Percentiles rank a stretch among this genome's conserved stretches.
Evolutionary conservation across 2,329 filamentous ascomycete genomes (phyloP).

Genomic region (Knoxdaviesia capensis): DNA sequence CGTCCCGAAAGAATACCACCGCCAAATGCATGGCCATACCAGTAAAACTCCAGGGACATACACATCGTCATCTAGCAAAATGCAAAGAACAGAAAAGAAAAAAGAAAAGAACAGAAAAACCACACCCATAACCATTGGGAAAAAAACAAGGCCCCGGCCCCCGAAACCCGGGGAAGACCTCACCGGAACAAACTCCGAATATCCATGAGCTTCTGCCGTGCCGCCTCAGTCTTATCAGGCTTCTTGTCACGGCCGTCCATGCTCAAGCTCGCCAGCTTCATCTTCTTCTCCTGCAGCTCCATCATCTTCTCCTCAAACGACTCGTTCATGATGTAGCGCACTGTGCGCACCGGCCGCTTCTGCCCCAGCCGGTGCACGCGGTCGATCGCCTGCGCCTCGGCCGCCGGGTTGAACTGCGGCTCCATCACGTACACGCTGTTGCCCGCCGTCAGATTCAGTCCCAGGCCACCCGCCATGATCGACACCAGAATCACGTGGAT

Average conservation of each 20-base stretch:
- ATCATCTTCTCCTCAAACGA: constrained; percentile 94
- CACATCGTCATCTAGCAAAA: neutral
- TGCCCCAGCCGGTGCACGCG: constrained; percentile 84
- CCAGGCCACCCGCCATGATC: constrained; percentile 78
- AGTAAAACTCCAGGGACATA: no score
- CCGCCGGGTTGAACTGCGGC: constrained; percentile 89
- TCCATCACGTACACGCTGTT: constrained; percentile 94
- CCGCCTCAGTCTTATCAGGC: constrained; percentile 29
- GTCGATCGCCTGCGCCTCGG: constrained; percentile 85
- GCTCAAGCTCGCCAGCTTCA: constrained; percentile 69
- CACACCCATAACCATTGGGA: constrained; percentile 17
- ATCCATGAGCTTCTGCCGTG: constrained; percentile 41
- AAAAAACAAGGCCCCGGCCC: constrained; percentile 7
- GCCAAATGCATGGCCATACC: no score
- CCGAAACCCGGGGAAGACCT: constrained; percentile 7
- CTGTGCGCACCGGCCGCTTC: constrained; percentile 68
- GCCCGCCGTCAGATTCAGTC: constrained; percentile 73
- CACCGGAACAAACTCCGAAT: constrained; percentile 37
- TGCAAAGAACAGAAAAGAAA: constrained; percentile 11
- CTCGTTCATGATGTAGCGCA: constrained; percentile 71
- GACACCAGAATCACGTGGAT: constrained; percentile 77
- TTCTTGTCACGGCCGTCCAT: constrained; percentile 44
- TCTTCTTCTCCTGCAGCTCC: constrained; percentile 78
- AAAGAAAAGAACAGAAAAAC: constrained; percentile 10
- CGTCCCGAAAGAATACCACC: no score